Evolutionary conservation across 2,329 filamentous ascomycete genomes (phyloP).

Genomic region (Fusarium brachygibbosum): DNA sequence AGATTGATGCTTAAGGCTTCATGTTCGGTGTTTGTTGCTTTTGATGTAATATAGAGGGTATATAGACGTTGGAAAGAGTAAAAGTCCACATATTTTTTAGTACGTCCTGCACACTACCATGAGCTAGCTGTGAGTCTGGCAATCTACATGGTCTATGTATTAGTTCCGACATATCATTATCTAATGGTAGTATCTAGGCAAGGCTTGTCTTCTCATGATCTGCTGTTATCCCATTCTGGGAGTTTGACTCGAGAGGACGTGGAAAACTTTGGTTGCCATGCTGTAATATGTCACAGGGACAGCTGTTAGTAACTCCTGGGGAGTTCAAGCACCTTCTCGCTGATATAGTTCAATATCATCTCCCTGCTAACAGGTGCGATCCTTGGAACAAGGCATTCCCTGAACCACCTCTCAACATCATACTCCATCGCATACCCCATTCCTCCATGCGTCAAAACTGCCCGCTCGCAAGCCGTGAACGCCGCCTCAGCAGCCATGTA

Average conservation of each 20-base stretch:
- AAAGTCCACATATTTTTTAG: constrained; percentile 14
- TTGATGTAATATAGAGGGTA: constrained; percentile 27
- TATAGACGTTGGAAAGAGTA: constrained; percentile 23
- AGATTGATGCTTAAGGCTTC: constrained; percentile 61
- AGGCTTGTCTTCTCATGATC: not conserved
- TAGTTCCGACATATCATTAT: no score
- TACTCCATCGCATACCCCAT: constrained; percentile 77
- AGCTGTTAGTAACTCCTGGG: constrained; percentile 76
- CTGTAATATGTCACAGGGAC: no score
- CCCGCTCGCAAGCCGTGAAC: constrained; percentile 72
- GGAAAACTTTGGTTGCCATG: no score
- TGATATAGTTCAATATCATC: constrained; percentile 82
- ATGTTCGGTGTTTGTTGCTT: not conserved
- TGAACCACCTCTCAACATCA: constrained; percentile 74
- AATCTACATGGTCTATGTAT: no score
- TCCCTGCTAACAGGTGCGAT: constrained; percentile 76
- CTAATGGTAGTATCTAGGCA: not conserved
- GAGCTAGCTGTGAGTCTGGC: no score
- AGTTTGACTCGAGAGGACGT: not conserved
- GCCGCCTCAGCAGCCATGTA: constrained; percentile 76
- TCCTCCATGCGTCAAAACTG: constrained; percentile 70
- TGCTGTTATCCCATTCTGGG: not conserved
- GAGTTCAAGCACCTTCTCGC: constrained; percentile 75
- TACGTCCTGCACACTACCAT: not conserved
- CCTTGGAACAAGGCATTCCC: constrained; percentile 74